Evolutionary conservation across 345 rosid species (phyloP).

Genomic region (Eucalyptus brandiana): DNA sequence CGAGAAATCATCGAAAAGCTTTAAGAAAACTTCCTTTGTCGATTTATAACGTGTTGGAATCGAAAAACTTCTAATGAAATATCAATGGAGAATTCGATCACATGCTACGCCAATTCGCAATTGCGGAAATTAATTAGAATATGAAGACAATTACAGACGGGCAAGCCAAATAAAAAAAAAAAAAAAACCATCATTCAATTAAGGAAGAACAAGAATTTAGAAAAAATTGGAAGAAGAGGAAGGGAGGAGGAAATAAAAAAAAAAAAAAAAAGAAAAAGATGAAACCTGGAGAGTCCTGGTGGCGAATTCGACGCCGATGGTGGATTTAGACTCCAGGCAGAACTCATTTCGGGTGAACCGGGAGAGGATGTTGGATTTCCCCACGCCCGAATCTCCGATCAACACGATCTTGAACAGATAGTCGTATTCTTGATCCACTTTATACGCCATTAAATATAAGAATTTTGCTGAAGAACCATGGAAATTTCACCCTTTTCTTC

Average conservation of each 20-base stretch:
- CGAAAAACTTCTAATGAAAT: neutral
- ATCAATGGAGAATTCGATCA: neutral
- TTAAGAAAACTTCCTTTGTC: neutral
- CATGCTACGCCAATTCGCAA: neutral
- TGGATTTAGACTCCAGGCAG: slow-evolving; percentile 56
- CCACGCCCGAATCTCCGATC: slow-evolving; percentile 68
- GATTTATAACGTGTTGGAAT: neutral
- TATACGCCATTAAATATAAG: slow-evolving; percentile 34
- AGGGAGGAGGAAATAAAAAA: too few species aligned
- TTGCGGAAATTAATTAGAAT: neutral
- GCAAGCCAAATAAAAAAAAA: neutral
- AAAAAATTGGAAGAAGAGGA: neutral
- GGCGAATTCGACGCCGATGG: slow-evolving; percentile 67
- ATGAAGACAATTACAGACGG: neutral
- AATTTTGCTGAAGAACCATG: neutral
- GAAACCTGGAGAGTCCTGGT: slow-evolving; percentile 59
- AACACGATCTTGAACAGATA: slow-evolving; percentile 54
- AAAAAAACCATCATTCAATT: neutral
- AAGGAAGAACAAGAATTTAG: neutral
- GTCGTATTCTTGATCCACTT: slow-evolving; percentile 57
- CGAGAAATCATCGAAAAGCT: neutral
- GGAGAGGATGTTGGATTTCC: slow-evolving; percentile 63
- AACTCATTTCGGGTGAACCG: slow-evolving; percentile 61
- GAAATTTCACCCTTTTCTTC: too few species aligned
- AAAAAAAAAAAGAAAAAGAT: neutral